A percentile compares a stretch with the other conserved stretches of the same genome.
Conservation (phyloP, 345 rosid species). For the Acer campestre region DNA sequence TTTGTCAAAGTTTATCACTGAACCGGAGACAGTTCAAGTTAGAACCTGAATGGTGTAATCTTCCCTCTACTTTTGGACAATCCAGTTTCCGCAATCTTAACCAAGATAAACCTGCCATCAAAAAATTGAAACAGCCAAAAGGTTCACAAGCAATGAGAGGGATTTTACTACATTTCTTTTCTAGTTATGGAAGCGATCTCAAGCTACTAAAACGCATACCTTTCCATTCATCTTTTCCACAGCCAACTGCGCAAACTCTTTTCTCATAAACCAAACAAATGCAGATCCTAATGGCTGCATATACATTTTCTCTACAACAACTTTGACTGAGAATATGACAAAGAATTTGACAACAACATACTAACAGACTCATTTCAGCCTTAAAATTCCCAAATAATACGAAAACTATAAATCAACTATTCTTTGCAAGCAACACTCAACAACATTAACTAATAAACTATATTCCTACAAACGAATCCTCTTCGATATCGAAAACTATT, state of each 20-base stretch:
- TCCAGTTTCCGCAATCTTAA: no score
- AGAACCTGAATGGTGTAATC: no score
- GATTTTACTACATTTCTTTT: no score
- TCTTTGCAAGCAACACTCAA: slow-evolving; percentile 6
- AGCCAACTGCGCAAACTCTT: slow-evolving; percentile 46
- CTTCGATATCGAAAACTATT: neutral
- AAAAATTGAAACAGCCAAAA: no score
- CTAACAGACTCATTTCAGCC: neutral
- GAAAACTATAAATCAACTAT: neutral
- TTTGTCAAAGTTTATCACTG: no score
- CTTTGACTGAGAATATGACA: slow-evolving; percentile 56
- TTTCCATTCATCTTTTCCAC: no score
- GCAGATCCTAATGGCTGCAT: slow-evolving; percentile 61
- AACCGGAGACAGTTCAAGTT: no score
- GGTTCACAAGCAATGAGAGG: no score
- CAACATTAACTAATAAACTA: neutral
- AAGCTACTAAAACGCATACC: no score
- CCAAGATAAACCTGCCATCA: no score
- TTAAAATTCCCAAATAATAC: neutral
- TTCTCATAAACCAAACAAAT: slow-evolving; percentile 50
- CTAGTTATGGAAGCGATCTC: no score
- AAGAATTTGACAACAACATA: neutral
- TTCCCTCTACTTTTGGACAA: no score
- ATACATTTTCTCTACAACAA: slow-evolving; percentile 40
- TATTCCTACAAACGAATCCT: neutral